These are phyloP conservation scores for Cruciata laevipes DNA, from an alignment of 257 asterid species.

Conservation along the genomic window DNA sequence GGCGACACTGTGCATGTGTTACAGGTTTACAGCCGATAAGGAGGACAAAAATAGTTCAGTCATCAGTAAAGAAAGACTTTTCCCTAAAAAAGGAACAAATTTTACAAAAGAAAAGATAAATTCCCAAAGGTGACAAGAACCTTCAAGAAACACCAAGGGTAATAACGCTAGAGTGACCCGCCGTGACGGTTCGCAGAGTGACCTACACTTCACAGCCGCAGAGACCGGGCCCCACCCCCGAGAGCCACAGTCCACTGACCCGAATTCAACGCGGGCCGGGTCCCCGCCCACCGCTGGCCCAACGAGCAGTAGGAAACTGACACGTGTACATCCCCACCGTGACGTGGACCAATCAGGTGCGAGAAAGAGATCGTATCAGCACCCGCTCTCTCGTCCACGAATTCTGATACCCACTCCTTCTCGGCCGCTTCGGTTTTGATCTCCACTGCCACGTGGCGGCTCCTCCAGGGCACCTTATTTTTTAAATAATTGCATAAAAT, in stretches of 20 bases:
- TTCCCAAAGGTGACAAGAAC: neutral
- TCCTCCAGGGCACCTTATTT: constrained; percentile 27
- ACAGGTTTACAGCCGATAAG: neutral
- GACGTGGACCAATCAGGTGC: constrained; percentile 46
- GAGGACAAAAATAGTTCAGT: neutral
- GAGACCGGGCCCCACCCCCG: constrained; percentile 8
- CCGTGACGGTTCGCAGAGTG: constrained; percentile 6
- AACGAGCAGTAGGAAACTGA: constrained; percentile 2
- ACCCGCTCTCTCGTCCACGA: constrained; percentile 70
- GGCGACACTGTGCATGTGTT: neutral
- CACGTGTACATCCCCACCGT: constrained; percentile 31
- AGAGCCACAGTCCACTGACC: neutral
- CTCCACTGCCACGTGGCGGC: constrained; percentile 57
- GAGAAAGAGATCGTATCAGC: constrained; percentile 67
- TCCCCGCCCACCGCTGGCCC: neutral
- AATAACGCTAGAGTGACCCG: neutral
- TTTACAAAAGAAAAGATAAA: too few species aligned
- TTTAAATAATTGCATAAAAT: constrained; percentile 18
- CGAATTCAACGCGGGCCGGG: constrained; percentile 7
- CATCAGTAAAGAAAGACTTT: neutral
- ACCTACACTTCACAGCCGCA: neutral
- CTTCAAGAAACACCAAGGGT: neutral
- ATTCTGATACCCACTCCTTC: constrained; percentile 51
- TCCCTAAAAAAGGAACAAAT: neutral
- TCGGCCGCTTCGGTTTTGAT: constrained; percentile 40